Evolutionary conservation across 495 filamentous ascomycete genomes (phyloP).

Genomic region (Aspergillus mulundensis): DNA sequence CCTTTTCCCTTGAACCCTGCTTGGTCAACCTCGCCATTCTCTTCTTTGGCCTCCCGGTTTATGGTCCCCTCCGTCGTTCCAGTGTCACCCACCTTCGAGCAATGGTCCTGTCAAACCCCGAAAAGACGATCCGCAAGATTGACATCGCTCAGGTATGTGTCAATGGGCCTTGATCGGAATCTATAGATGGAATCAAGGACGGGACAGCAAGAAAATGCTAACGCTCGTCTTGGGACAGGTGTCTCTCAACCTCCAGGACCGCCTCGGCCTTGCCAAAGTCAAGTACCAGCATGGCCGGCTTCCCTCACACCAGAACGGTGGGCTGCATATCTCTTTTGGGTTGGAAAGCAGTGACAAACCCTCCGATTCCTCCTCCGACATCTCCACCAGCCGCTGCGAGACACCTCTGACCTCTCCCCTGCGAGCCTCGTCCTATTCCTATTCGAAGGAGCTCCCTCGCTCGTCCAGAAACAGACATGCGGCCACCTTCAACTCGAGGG

Average conservation of each 20-base stretch:
- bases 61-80: slow-evolving; percentile 7
- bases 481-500: slow-evolving; percentile 41
- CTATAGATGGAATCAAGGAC: not conserved
- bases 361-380: slow-evolving; percentile 78
- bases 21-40: not conserved
- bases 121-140: slow-evolving; percentile 45
- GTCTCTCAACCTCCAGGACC: slow-evolving; percentile 83
- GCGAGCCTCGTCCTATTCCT: slow-evolving; percentile 38
- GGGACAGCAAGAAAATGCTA: slow-evolving; percentile 4
- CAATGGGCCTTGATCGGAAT: not conserved
- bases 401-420: slow-evolving; percentile 44
- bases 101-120: slow-evolving; percentile 37
- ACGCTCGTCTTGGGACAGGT: slow-evolving; percentile 53
- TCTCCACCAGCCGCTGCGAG: slow-evolving; percentile 43
- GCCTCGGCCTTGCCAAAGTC: slow-evolving; percentile 90
- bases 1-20: not conserved
- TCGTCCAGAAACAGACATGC: slow-evolving; percentile 47
- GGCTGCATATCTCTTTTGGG: slow-evolving; percentile 32
- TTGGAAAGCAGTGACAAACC: slow-evolving; percentile 34
- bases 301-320: slow-evolving; percentile 63
- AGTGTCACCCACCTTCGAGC: slow-evolving; percentile 12
- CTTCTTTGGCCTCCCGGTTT: slow-evolving; percentile 1
- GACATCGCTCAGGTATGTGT: slow-evolving; percentile 72
- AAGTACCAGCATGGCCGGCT: slow-evolving; percentile 82
- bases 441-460: slow-evolving; percentile 44